phyloP scores from a whole-genome alignment of 1,139 yeast species.

The Diutina mesorugosa region DNA sequence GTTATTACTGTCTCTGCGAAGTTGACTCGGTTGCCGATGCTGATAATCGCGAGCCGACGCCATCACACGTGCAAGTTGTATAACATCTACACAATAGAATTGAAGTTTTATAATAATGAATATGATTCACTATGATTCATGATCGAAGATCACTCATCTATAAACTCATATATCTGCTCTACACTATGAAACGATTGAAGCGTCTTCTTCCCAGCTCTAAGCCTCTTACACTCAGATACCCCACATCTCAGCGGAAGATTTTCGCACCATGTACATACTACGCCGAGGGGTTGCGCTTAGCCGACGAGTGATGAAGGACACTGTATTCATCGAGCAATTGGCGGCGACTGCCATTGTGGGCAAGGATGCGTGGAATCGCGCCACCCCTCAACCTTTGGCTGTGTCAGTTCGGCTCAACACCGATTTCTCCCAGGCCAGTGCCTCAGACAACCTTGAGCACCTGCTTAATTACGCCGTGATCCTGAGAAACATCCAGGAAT shows the following conservation, averaged over 20 bases:
- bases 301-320: slow-evolving; percentile 17
- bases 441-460: slow-evolving; percentile 64
- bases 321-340: slow-evolving; percentile 45
- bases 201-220: not conserved
- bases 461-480: slow-evolving; percentile 84
- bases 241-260: not conserved
- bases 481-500: not conserved
- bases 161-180: not conserved
- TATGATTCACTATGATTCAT: no score
- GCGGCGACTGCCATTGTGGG: slow-evolving; percentile 58
- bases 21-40: not conserved
- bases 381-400: slow-evolving; percentile 55
- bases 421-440: slow-evolving; percentile 57
- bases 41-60: not conserved
- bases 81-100: not conserved
- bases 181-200: not conserved
- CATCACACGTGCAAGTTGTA: not conserved
- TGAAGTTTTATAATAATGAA: no score
- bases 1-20: no score
- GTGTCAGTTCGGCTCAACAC: slow-evolving; percentile 52
- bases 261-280: not conserved
- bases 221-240: not conserved
- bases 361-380: slow-evolving; percentile 64
- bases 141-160: not conserved
- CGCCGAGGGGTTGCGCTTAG: not conserved